These are phyloP conservation scores for Bolboschoenus planiculmis DNA, from an alignment of 176 grass and related monocot genomes.

Conservation along the genomic window DNA sequence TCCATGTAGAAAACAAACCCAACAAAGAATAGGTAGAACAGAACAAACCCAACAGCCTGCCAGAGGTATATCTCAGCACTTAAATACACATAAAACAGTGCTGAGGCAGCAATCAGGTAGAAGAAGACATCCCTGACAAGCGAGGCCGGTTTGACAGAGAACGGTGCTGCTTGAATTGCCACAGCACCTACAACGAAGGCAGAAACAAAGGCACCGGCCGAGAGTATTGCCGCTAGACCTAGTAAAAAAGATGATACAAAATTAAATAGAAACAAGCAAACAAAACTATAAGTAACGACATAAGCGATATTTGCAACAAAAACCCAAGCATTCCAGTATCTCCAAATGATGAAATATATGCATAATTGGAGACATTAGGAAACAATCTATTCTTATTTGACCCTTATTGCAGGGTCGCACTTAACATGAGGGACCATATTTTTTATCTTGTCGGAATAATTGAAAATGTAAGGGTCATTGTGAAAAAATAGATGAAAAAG, in stretches of 20 bases:
- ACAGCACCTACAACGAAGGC: conserved; percentile 77
- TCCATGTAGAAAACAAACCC: conserved; percentile 87
- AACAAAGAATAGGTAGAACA: conserved; percentile 84
- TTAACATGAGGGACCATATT: background rate
- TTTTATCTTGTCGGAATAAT: background rate
- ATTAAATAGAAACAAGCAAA: background rate
- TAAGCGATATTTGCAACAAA: background rate
- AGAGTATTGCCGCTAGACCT: conserved; percentile 60
- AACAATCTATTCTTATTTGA: background rate
- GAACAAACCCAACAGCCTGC: conserved; percentile 66
- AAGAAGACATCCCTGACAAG: conserved; percentile 78
- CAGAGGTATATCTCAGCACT: conserved; percentile 90
- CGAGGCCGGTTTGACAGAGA: conserved; percentile 49
- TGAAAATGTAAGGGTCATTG: background rate
- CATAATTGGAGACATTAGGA: background rate
- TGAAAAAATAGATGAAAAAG: background rate
- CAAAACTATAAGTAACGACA: background rate
- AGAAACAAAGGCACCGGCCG: conserved; percentile 79
- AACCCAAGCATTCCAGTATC: background rate
- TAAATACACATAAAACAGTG: conserved; percentile 73
- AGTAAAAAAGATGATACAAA: background rate
- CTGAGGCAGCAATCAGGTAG: conserved; percentile 63
- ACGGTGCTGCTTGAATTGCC: conserved; percentile 52
- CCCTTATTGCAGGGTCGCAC: background rate
- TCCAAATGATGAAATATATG: background rate